These are phyloP conservation scores for Miscanthus sacchariflorus DNA, from an alignment of 202 grass and related monocot genomes.

Conservation along the genomic window DNA sequence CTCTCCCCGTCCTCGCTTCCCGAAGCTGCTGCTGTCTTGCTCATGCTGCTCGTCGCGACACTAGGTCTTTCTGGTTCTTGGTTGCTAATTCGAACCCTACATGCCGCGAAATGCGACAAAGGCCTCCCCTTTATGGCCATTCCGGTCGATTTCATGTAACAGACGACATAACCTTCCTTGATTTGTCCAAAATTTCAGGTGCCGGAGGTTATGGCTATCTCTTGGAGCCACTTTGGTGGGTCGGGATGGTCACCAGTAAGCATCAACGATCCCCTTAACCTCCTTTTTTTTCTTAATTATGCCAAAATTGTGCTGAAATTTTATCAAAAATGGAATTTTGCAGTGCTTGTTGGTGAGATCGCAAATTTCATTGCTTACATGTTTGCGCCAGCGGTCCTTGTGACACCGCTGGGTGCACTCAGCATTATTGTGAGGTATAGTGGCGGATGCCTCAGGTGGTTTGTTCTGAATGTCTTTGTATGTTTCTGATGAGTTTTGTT, in stretches of 20 bases:
- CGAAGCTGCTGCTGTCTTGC: background rate
- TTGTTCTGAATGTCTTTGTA: constrained; percentile 12
- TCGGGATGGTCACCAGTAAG: constrained; percentile 97
- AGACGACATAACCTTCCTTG: background rate
- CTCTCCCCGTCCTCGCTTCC: background rate
- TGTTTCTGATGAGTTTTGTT: constrained; percentile 33
- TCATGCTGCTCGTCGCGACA: background rate
- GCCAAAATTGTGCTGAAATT: constrained; percentile 14
- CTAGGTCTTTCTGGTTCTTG: constrained; percentile 42
- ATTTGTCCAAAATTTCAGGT: constrained; percentile 59
- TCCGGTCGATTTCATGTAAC: constrained; percentile 15
- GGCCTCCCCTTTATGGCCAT: constrained; percentile 14
- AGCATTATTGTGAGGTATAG: constrained; percentile 93
- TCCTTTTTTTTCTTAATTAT: constrained; percentile 40
- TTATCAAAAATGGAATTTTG: constrained; percentile 12
- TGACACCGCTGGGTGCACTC: constrained; percentile 87
- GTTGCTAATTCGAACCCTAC: constrained; percentile 38
- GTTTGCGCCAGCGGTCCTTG: constrained; percentile 87
- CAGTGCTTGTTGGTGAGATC: constrained; percentile 93
- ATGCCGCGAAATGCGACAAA: constrained; percentile 12
- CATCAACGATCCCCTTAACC: constrained; percentile 1
- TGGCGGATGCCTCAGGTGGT: background rate
- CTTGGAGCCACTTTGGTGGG: constrained; percentile 94
- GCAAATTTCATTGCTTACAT: constrained; percentile 98
- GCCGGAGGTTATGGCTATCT: constrained; percentile 95